Evolutionary conservation across 225 moss, liverwort and hornwort species (phyloP), one percentile per base, ranked within the genome.

Genomic region (Sphagnum contortum): DNA sequence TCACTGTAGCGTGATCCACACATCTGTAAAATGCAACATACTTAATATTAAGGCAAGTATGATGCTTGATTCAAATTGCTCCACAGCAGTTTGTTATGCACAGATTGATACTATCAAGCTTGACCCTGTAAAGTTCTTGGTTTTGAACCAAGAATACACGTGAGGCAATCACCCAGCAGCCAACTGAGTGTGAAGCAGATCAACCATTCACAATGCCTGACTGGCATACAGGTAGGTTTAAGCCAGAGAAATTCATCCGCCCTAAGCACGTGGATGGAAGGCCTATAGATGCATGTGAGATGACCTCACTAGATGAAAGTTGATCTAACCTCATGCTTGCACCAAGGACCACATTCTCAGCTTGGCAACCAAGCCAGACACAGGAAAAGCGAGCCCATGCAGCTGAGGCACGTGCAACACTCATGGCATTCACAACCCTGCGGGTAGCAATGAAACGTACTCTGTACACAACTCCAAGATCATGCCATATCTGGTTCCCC

Each of bases 161-260:
- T 52, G 52, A 52, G 72, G 62, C 14, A 50, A 63, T 68, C 65
- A 64, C 63, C 45, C n/a, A 49, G 55, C 55, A 48, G 29, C 71
- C 62, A 29, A 29, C 29, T 29, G 29, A 29, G 29, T 29, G 29
- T 29, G 29, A 29, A 29, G 9, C 57, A 48, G 1, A 65, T 91
- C 86, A 94, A 71, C 94, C 91, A 56, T 88, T 94, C 64, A 94
- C 94, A 91, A 94, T 86, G 71, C 94, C 89, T 46, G 94, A 89
- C 76, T 83, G 94, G 73, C 87, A 89, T 55, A 94, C 75, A 62
- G 91, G 79, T 62, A 94, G 80, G 71, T 76, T 89, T 63, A 87
- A 79, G 64, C 86, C 81, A 52, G 87, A 80, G 64, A 89, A 84
- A 57, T 89, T 85, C 11, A 91, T 74, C 50, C 79, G 89, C 63